These are phyloP conservation scores for Blastocystis sp. DNA, from an alignment of 352 stramenopile species.

Conservation along the genomic window DNA sequence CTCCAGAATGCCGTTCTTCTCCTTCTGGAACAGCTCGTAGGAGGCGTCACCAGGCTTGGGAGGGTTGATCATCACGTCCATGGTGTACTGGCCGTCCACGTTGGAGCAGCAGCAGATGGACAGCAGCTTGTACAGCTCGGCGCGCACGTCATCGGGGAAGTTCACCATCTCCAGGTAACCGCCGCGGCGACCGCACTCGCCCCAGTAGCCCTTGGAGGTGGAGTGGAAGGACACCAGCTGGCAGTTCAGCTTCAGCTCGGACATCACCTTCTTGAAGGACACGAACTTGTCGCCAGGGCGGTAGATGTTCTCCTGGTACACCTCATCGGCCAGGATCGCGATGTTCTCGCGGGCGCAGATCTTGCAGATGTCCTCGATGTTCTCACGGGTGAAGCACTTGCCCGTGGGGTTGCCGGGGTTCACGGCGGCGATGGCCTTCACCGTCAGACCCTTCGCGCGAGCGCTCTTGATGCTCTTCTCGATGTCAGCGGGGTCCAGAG, in stretches of 20 bases:
- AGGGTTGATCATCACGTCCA: conserved; percentile 89
- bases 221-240: conserved; percentile 97
- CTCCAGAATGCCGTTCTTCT: conserved; percentile 85
- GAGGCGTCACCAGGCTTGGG: conserved; percentile 84
- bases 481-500: conserved; percentile 81
- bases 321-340: conserved; percentile 93
- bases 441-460: conserved; percentile 82
- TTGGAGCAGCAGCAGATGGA: conserved; percentile 93
- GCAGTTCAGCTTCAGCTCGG: conserved; percentile 76
- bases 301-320: conserved; percentile 99
- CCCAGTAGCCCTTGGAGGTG: conserved; percentile 94
- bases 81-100: conserved; percentile 86
- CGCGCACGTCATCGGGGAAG: conserved; percentile 83
- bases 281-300: conserved; percentile 79
- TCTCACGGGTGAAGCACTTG: conserved; percentile 81
- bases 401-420: conserved; percentile 96
- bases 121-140: conserved; percentile 96
- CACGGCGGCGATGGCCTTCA: conserved; percentile 89
- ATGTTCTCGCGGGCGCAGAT: conserved; percentile 89
- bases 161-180: conserved; percentile 94
- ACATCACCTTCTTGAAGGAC: conserved; percentile 90
- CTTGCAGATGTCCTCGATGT: conserved; percentile 88
- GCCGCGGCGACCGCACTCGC: conserved; percentile 91
- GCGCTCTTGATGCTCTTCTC: conserved; percentile 82
- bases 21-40: conserved; percentile 83